Base-by-base conservation (phyloP, 2,329 filamentous ascomycete species). In the Proliferodiscus dingleyae region DNA sequence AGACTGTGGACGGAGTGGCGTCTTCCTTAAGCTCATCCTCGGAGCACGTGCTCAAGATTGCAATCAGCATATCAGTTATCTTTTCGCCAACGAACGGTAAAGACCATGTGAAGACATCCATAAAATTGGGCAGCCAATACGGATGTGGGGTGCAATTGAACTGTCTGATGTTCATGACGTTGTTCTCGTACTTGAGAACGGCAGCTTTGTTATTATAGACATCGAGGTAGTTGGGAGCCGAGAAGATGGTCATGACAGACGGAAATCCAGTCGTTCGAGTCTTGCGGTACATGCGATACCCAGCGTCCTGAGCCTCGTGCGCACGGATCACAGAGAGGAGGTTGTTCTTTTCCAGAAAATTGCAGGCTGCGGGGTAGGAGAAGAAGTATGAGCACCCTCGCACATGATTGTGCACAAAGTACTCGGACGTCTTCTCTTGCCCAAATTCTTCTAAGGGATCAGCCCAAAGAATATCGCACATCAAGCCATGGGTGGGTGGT, bases 81-180 rank as follows among this genome's bases (percentile, higher is more conserved):
- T 98, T 98, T 70, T 98, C 93, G 52, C 93, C 91, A 19, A 98
- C 93, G 69, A 98, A 98, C 0, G 93, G 93, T 50, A 98, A 75
- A 26, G 93, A 98, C 93, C 93, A 98, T n/a, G 93, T 98, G 66
- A 98, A 98, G 53, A 98, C 93, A 63, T 98, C 93, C 93, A 98
- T 98, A 66, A 98, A 98, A 73, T 98, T 98, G 45, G 93, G 93
- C 39, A 98, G 80, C 93, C 93, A 98, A 75, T 98, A 98, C 5
- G 93, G 93, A 67, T 98, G 93, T 26, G 93, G 93, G 18, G 93
- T 97, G 78, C 91, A 98, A 76, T 98, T 98, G 74, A 98, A 98
- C 69, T 98, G 93, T 49, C 93, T 82, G 64, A 98, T 98, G 74
- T 98, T 98, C 93, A 98, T 98, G 51, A 98, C 93, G 64, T 98